These are phyloP conservation scores for Calvatia gigantea DNA, from an alignment of 768 basidiomycete genomes.

Conservation along the genomic window DNA sequence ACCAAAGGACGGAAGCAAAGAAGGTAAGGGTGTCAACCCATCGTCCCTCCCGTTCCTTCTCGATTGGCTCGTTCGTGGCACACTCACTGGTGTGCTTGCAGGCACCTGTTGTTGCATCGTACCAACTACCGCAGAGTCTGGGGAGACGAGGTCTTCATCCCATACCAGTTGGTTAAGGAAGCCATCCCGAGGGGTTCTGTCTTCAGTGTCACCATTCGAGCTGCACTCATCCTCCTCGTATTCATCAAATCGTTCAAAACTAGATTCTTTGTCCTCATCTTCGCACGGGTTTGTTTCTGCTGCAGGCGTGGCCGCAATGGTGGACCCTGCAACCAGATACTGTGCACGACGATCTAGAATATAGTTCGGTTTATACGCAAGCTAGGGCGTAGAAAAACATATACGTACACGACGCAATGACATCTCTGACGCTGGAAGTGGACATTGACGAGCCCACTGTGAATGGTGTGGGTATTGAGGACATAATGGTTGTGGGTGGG, in stretches of 20 bases:
- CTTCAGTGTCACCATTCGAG: constrained; percentile 18
- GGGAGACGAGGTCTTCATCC: constrained; percentile 28
- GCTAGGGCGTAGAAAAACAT: neutral
- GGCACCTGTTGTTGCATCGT: neutral
- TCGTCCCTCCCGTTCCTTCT: neutral
- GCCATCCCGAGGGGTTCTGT: constrained; percentile 18
- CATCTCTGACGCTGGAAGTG: constrained; percentile 16
- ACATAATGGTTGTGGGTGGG: constrained; percentile 5
- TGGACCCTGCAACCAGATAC: constrained; percentile 58
- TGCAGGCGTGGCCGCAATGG: constrained; percentile 43
- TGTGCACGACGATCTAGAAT: constrained; percentile 63
- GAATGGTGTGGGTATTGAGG: constrained; percentile 13
- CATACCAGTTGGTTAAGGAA: constrained; percentile 27
- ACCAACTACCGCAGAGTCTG: neutral
- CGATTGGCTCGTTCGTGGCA: neutral
- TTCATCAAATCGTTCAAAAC: constrained; percentile 12
- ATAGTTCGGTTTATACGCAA: neutral
- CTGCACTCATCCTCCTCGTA: constrained; percentile 17
- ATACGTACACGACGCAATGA: constrained; percentile 16
- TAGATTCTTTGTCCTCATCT: constrained; percentile 35
- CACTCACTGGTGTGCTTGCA: neutral
- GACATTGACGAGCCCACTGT: constrained; percentile 12
- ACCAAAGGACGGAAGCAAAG: neutral
- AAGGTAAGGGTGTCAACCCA: neutral
- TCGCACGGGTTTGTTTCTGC: constrained; percentile 34